Conservation (phyloP, 106 monocot species). For the Xerophyta viscosa region DNA sequence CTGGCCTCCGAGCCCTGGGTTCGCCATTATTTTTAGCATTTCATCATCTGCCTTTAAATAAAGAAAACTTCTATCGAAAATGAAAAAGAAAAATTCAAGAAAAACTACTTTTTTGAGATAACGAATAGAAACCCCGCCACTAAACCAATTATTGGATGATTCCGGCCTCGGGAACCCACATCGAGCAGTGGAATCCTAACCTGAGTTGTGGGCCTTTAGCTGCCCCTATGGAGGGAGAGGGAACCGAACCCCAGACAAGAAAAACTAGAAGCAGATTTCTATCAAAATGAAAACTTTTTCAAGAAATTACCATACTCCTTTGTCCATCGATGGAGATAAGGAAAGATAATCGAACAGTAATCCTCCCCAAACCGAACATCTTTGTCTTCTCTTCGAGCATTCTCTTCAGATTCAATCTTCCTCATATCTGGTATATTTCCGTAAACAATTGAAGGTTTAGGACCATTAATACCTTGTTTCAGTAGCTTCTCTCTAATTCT, state of each 20-base stretch:
- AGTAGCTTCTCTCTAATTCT: slow-evolving; percentile 28
- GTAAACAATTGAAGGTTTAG: slow-evolving; percentile 29
- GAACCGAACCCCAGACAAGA: background rate
- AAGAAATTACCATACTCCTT: slow-evolving; percentile 39
- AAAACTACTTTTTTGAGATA: no score
- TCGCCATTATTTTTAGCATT: no score
- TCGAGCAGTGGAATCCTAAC: no score
- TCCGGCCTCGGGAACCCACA: no score
- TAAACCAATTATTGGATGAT: no score
- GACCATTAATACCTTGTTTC: slow-evolving; percentile 59
- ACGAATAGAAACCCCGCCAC: no score
- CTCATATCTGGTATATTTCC: slow-evolving; percentile 48
- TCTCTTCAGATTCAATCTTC: slow-evolving; percentile 13
- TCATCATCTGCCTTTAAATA: no score
- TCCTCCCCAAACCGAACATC: background rate
- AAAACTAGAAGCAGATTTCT: background rate
- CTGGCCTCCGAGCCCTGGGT: no score
- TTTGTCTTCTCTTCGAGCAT: background rate
- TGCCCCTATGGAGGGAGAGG: no score
- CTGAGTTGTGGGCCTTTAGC: no score
- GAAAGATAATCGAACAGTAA: slow-evolving; percentile 37
- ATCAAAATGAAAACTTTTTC: background rate
- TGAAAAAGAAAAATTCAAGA: no score
- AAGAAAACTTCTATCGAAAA: no score
- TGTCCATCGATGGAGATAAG: slow-evolving; percentile 44